A percentile compares a stretch with the other conserved stretches of the same genome.
Evolutionary conservation across 2,329 filamentous ascomycete genomes (phyloP).

Genomic region (Nannizziopsis barbatae): DNA sequence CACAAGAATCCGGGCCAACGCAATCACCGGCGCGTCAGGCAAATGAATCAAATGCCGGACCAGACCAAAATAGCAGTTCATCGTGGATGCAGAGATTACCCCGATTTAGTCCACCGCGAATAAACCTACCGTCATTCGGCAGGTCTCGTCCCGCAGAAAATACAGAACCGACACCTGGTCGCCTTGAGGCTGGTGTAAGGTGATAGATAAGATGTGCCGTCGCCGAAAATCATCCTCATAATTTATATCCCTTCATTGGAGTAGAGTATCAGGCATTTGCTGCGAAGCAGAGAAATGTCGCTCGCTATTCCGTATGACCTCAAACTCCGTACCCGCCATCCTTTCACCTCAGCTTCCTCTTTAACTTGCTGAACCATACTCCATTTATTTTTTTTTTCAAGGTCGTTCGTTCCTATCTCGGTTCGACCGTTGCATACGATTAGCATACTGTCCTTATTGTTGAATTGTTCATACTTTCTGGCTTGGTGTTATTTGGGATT

Average conservation of each 20-base stretch:
- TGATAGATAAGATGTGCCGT: too few relatives aligned
- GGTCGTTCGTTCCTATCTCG: not conserved
- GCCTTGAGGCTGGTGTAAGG: conserved; percentile 14
- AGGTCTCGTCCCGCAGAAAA: not conserved
- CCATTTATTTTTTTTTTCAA: too few relatives aligned
- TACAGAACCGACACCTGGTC: conserved; percentile 12
- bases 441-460: not conserved
- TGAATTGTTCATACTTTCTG: not conserved
- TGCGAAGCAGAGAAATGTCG: too few relatives aligned
- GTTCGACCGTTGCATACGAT: not conserved
- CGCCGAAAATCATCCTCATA: not conserved
- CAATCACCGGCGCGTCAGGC: conserved; percentile 1
- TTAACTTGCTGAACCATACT: not conserved
- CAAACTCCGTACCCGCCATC: not conserved
- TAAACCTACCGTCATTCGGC: conserved; percentile 8
- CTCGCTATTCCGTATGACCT: not conserved
- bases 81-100: conserved; percentile 13
- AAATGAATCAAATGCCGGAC: conserved; percentile 1
- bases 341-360: not conserved
- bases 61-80: not conserved
- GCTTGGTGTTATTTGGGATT: not conserved
- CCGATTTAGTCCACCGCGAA: not conserved
- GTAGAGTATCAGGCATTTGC: too few relatives aligned
- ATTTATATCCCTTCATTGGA: not conserved
- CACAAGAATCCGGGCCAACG: conserved; percentile 15